Evolutionary conservation across 176 grass and related monocot species (phyloP).

Genomic region (Melocanna baccifera): DNA sequence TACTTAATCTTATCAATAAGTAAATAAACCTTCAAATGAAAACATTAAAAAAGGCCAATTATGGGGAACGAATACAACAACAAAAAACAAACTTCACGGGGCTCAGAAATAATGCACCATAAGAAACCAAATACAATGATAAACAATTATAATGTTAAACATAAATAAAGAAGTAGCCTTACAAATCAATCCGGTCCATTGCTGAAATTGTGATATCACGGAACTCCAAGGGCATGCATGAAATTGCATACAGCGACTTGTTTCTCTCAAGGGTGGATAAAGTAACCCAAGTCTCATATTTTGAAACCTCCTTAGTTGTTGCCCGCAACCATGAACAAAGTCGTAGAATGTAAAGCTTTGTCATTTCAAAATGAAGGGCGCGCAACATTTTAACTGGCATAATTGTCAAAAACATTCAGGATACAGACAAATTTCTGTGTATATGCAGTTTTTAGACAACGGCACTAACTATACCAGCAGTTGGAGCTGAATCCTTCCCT

Average conservation of each 20-base stretch:
- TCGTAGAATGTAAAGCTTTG: slow-evolving; percentile 87
- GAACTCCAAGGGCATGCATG: slow-evolving; percentile 85
- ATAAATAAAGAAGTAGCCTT: slow-evolving; percentile 42
- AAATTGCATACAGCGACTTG: slow-evolving; percentile 96
- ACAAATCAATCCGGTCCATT: slow-evolving; percentile 87
- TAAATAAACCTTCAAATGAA: slow-evolving; percentile 18
- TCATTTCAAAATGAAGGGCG: slow-evolving; percentile 80
- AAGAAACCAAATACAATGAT: slow-evolving; percentile 2
- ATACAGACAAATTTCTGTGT: not conserved
- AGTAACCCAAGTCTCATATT: slow-evolving; percentile 83
- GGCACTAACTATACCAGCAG: slow-evolving; percentile 55
- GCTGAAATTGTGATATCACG: slow-evolving; percentile 66
- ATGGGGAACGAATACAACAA: not conserved
- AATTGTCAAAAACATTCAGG: slow-evolving; percentile 44
- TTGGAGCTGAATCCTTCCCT: slow-evolving; percentile 90
- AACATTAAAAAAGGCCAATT: not conserved
- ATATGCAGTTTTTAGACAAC: slow-evolving; percentile 17
- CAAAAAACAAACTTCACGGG: slow-evolving; percentile 11
- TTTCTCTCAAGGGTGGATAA: slow-evolving; percentile 89
- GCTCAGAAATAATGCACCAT: slow-evolving; percentile 3
- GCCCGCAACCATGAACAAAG: slow-evolving; percentile 91
- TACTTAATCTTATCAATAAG: not conserved
- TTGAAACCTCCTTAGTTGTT: slow-evolving; percentile 78
- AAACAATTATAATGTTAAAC: slow-evolving; percentile 5
- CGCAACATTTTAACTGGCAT: slow-evolving; percentile 79